Evolutionary conservation across 164 flowering plant genomes (phyloP), one percentile per base, ranked within the genome.

Genomic region (Liquidambar formosana): DNA sequence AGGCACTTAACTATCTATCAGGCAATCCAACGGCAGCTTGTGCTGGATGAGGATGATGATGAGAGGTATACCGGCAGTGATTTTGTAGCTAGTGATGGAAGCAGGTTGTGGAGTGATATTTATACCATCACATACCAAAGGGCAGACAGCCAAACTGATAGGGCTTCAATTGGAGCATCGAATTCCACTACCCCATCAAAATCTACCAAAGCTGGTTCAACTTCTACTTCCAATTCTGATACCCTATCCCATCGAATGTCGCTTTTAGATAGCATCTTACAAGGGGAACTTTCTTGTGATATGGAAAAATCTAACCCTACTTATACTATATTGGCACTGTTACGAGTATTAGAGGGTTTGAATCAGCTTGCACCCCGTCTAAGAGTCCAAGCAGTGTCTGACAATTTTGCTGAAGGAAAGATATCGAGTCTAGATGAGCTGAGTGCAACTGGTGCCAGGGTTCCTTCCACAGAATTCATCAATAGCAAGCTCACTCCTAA

Each of bases 401-500:
- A 90, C 65, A 73, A 74, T 58, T 95, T 83, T 73, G 79, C 97
- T 26, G 90, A 87, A 77, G 97, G 97, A 25, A 86, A 79, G 67
- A 74, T 83, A 22, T 75, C 83, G 0, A 73, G 69, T 72, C 70
- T 91, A 25, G 89, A 85, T 75, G 92, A 84, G 61, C 77, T 89
- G 13, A 76, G 66, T 76, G 53, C 80, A 10, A 45, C 66, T 64
- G 96, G 91, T 64, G 83, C 80, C 0, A 84, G 78, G 77, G 92
- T 93, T 69, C 85, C 84, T 61, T 9, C 76, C 5, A 93, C 87
- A 62, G 97, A 90, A 65, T 96, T 93, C 67, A 73, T 93, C 33
- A 96, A 88, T 63, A 75, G 84, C 73, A 96, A 96, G 80, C 98
- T 96, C 16, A 96, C 99, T 67, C 95, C 98, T 11, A 96, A 96